These are phyloP conservation scores for Colletotrichum sp. DNA, from an alignment of 2,329 filamentous ascomycete genomes.

Conservation along the genomic window DNA sequence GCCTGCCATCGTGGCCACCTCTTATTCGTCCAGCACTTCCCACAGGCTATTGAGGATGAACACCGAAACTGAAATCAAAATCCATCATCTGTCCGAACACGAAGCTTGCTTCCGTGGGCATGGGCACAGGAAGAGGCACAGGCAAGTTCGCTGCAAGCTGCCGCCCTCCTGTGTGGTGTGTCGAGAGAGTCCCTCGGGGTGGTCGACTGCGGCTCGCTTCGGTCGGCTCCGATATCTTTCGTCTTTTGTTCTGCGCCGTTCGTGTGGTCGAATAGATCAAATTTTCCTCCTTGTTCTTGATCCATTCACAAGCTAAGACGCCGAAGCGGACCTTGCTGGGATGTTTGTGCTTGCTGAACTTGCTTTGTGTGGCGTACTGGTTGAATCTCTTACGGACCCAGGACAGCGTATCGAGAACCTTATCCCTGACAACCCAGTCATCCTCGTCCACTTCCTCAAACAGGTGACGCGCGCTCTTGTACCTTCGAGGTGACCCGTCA, in stretches of 20 bases:
- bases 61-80: conserved; percentile 26
- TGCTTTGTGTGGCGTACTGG: conserved; percentile 38
- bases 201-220: neutral
- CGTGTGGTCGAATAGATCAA: neutral
- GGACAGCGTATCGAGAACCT: conserved; percentile 36
- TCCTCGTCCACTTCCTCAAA: conserved; percentile 38
- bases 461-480: conserved; percentile 31
- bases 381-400: conserved; percentile 46
- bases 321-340: conserved; percentile 45
- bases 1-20: neutral
- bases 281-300: neutral
- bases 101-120: neutral
- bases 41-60: neutral
- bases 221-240: neutral
- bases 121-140: neutral
- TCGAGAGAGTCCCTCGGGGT: neutral
- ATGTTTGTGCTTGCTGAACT: conserved; percentile 31
- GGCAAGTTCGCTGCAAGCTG: neutral
- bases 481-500: neutral
- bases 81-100: neutral
- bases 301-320: conserved; percentile 47
- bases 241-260: neutral
- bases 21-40: neutral
- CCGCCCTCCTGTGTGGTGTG: neutral
- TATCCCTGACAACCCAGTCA: conserved; percentile 39